Percentiles rank a stretch among this genome's conserved stretches.
phyloP scores from a whole-genome alignment of 2,329 filamentous ascomycete species.

The Alternaria gansuensis region DNA sequence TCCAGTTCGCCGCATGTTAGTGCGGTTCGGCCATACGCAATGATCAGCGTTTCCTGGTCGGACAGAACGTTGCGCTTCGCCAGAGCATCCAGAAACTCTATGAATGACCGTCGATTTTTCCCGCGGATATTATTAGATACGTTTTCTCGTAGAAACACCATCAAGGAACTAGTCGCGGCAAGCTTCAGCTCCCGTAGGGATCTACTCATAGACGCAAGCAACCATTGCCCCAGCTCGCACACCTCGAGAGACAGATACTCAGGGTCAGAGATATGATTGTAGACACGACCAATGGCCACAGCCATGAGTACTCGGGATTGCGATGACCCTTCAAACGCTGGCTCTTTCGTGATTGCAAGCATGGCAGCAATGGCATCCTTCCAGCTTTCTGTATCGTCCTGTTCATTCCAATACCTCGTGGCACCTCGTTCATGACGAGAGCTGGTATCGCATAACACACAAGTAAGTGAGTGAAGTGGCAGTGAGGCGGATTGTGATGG shows the following conservation, averaged over 20 bases:
- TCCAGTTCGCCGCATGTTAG: constrained; percentile 79
- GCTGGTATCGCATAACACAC: constrained; percentile 40
- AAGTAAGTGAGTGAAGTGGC: constrained; percentile 29
- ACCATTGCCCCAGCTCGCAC: constrained; percentile 79
- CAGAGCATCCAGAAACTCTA: constrained; percentile 76
- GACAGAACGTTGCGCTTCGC: constrained; percentile 73
- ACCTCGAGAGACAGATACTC: constrained; percentile 71
- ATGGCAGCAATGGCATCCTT: constrained; percentile 45
- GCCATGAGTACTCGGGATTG: constrained; percentile 47
- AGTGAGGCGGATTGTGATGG: constrained; percentile 1
- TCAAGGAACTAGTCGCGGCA: constrained; percentile 74
- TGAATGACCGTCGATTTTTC: constrained; percentile 73
- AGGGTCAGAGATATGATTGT: constrained; percentile 69
- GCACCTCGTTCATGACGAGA: constrained; percentile 3
- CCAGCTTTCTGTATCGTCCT: constrained; percentile 39
- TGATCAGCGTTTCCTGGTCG: constrained; percentile 82
- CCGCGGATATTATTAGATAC: constrained; percentile 60
- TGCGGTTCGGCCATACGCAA: constrained; percentile 87
- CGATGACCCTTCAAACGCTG: constrained; percentile 42
- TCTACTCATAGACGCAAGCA: constrained; percentile 80
- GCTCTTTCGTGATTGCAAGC: constrained; percentile 41
- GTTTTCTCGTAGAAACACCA: constrained; percentile 68
- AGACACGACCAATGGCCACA: constrained; percentile 68
- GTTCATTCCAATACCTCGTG: constrained; percentile 39
- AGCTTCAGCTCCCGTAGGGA: constrained; percentile 86